These are phyloP conservation scores for Beauveria scarabaeidicola DNA, from an alignment of 2,329 filamentous ascomycete species.

Conservation along the genomic window DNA sequence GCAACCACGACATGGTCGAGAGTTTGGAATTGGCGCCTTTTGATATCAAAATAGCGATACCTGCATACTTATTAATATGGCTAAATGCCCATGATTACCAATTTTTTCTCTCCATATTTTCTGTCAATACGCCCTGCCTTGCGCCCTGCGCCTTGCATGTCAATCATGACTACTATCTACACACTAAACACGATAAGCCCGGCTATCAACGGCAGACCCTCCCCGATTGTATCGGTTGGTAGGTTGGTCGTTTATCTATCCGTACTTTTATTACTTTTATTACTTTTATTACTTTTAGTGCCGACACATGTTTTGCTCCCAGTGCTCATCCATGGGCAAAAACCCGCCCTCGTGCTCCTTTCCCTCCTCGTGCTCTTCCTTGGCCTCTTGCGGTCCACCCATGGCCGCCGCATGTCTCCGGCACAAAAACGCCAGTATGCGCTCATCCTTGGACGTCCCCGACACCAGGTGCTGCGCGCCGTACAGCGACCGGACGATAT, in stretches of 20 bases:
- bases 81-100: not conserved
- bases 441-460: slow-evolving; percentile 14
- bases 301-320: slow-evolving; percentile 4
- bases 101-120: not conserved
- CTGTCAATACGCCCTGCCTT: not conserved
- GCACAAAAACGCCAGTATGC: slow-evolving; percentile 14
- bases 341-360: not conserved
- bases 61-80: slow-evolving; percentile 4
- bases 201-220: not conserved
- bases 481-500: slow-evolving; percentile 4
- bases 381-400: not conserved
- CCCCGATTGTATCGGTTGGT: not conserved
- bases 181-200: not conserved
- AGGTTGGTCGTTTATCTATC: too few relatives aligned
- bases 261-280: not conserved
- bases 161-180: not conserved
- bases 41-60: slow-evolving; percentile 3
- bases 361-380: too few relatives aligned
- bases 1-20: not conserved
- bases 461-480: not conserved
- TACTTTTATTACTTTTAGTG: not conserved
- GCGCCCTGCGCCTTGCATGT: not conserved
- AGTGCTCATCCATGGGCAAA: not conserved
- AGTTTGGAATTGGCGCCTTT: not conserved
- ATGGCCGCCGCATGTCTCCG: not conserved